Evolutionary conservation across 2,329 filamentous ascomycete genomes (phyloP).

Genomic region (Biscogniauxia mediterranea): DNA sequence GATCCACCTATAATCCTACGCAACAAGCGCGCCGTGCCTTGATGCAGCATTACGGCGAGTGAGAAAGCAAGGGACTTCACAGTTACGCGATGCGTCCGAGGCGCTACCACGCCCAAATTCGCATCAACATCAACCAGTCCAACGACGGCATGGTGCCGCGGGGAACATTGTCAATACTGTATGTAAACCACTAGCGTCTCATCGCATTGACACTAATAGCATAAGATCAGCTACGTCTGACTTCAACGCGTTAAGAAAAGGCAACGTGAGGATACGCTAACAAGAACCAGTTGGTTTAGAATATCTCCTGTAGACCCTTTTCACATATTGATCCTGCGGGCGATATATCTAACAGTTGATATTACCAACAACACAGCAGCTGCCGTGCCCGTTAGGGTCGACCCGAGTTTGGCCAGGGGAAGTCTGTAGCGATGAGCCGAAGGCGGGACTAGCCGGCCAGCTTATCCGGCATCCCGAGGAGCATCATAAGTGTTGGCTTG

Average conservation of each 20-base stretch:
- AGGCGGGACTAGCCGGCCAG: background rate
- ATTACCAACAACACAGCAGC: background rate
- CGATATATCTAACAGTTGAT: background rate
- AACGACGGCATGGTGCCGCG: conserved; percentile 3
- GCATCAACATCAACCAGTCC: conserved; percentile 8
- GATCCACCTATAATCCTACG: conserved; percentile 5
- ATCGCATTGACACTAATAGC: conserved; percentile 7
- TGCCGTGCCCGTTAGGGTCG: background rate
- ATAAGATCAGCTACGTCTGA: conserved; percentile 3
- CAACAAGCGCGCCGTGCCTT: conserved; percentile 2
- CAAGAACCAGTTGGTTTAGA: background rate
- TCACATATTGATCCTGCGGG: background rate
- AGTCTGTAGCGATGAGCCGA: background rate
- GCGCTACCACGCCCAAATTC: conserved; percentile 5
- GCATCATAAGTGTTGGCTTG: background rate
- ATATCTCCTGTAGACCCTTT: background rate
- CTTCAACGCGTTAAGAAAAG: background rate
- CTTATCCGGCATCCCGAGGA: background rate
- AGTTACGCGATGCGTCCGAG: conserved; percentile 6
- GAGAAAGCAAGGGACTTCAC: conserved; percentile 14
- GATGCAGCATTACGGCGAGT: conserved; percentile 8
- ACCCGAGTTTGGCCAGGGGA: background rate
- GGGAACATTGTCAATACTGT: conserved; percentile 1
- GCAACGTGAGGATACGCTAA: background rate
- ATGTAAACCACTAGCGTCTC: conserved; percentile 8